These are phyloP conservation scores for Xylaria sp. DNA, from an alignment of 2,329 filamentous ascomycete genomes.

Conservation along the genomic window DNA sequence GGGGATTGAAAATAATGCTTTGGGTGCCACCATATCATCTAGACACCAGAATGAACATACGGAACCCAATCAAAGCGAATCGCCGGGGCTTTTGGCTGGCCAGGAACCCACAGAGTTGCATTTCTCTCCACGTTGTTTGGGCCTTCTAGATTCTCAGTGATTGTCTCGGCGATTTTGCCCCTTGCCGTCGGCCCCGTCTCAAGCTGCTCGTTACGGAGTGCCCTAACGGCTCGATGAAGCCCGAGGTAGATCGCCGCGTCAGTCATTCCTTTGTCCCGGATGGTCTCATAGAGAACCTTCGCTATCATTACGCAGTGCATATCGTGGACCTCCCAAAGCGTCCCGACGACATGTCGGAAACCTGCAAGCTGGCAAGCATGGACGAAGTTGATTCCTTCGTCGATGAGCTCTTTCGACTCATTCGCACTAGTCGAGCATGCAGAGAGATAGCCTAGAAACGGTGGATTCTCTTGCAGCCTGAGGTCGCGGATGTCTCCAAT, in stretches of 20 bases:
- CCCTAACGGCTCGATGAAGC: constrained; percentile 13
- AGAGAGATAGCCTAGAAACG: constrained; percentile 48
- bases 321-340: constrained; percentile 22
- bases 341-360: constrained; percentile 49
- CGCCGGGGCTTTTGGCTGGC: no score
- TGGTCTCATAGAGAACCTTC: constrained; percentile 12
- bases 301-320: constrained; percentile 1
- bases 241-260: constrained; percentile 11
- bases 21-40: no score
- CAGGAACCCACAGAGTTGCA: no score
- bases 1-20: no score
- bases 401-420: constrained; percentile 33
- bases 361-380: constrained; percentile 47
- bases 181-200: no score
- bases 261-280: constrained; percentile 13
- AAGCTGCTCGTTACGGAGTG: neutral
- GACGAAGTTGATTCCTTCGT: constrained; percentile 48
- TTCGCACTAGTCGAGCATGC: constrained; percentile 44
- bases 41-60: no score
- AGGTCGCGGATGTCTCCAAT: neutral
- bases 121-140: no score
- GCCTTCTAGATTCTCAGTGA: no score
- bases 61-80: no score
- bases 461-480: no score
- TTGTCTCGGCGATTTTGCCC: no score